A percentile compares a stretch with the other conserved stretches of the same genome.
phyloP scores from a whole-genome alignment of 495 filamentous ascomycete genomes.

The Neurospora sublineolata region DNA sequence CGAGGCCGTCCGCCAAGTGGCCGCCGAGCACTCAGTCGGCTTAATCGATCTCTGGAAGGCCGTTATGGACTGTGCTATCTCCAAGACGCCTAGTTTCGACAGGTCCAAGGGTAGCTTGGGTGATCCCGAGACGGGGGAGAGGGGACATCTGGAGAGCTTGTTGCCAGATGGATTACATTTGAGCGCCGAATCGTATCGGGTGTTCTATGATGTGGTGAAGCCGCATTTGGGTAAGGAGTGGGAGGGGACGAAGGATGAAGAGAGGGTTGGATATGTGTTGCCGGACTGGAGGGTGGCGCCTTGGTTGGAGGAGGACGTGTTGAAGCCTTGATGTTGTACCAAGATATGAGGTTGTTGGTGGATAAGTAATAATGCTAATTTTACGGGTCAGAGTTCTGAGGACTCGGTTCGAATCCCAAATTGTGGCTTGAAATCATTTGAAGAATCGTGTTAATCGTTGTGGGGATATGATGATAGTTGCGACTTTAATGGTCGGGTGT shows the following conservation, averaged over 20 bases:
- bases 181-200: constrained; percentile 37
- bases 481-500: background rate
- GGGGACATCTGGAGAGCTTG: constrained; percentile 34
- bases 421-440: background rate
- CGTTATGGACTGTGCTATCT: constrained; percentile 49
- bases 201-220: constrained; percentile 35
- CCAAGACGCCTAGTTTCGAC: constrained; percentile 29
- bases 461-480: background rate
- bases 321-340: background rate
- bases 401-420: background rate
- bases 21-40: constrained; percentile 44
- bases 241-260: constrained; percentile 17
- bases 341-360: background rate
- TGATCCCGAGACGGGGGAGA: constrained; percentile 28
- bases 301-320: constrained; percentile 20
- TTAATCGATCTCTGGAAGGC: constrained; percentile 67
- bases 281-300: constrained; percentile 34
- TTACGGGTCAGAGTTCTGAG: background rate
- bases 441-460: background rate
- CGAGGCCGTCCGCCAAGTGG: constrained; percentile 55
- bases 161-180: constrained; percentile 44
- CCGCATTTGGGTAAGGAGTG: constrained; percentile 30
- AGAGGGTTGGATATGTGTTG: constrained; percentile 21
- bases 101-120: constrained; percentile 28
- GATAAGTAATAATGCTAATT: background rate